phyloP scores from a whole-genome alignment of 1,284 basidiomycete species.

The Austroboletus novae-zelandiae region DNA sequence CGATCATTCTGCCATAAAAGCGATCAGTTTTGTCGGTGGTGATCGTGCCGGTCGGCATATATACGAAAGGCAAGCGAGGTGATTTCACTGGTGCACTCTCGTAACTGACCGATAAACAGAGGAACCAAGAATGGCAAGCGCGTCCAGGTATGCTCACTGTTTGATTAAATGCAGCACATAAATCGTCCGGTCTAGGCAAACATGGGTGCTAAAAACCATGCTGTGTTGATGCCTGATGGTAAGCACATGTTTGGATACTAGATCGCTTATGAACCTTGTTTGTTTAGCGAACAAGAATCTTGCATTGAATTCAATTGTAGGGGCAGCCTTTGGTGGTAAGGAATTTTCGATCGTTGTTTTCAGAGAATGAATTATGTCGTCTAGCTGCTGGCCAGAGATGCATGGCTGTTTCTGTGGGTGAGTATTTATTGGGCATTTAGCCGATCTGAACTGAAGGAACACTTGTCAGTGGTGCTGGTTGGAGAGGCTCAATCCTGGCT shows the following conservation, averaged over 20 bases:
- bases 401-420: constrained; percentile 91
- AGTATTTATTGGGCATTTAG: constrained; percentile 29
- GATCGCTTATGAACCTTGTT: neutral
- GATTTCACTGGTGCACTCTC: neutral
- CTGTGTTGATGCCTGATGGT: constrained; percentile 94
- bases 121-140: constrained; percentile 88
- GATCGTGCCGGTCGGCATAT: constrained; percentile 94
- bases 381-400: constrained; percentile 94
- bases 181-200: constrained; percentile 58
- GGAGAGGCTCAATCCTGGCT: constrained; percentile 84
- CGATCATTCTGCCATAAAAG: constrained; percentile 88
- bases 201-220: constrained; percentile 96
- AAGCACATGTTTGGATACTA: constrained; percentile 13
- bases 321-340: constrained; percentile 91
- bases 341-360: constrained; percentile 13
- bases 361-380: constrained; percentile 43
- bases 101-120: constrained; percentile 37
- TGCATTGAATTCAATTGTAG: constrained; percentile 89
- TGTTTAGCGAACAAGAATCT: constrained; percentile 87
- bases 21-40: constrained; percentile 97
- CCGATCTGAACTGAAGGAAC: constrained; percentile 2
- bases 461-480: constrained; percentile 67
- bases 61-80: constrained; percentile 66
- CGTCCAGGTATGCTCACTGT: constrained; percentile 59
- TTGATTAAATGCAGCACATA: constrained; percentile 5